Evolutionary conservation across 768 basidiomycete species (phyloP).

Genomic region (Rhizopogon roseolus): DNA sequence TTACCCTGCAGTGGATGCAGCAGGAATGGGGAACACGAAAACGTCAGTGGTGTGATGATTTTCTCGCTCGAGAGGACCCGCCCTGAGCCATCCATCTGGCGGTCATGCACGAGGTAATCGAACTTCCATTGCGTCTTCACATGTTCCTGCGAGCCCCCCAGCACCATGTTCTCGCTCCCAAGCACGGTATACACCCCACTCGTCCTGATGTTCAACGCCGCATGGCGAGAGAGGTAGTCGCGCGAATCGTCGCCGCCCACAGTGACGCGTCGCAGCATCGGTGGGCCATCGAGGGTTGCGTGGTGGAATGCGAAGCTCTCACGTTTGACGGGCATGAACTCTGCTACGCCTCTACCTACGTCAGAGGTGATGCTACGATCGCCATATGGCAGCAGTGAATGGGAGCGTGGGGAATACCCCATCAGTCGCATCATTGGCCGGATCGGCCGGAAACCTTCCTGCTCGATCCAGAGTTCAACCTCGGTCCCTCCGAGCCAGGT

Average conservation of each 20-base stretch:
- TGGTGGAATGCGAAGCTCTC: constrained; percentile 70
- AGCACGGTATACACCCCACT: constrained; percentile 75
- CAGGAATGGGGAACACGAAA: constrained; percentile 64
- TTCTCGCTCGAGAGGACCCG: constrained; percentile 61
- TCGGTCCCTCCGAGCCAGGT: constrained; percentile 50
- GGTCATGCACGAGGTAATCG: constrained; percentile 71
- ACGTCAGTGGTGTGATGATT: constrained; percentile 64
- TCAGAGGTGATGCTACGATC: constrained; percentile 22
- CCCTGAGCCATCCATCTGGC: constrained; percentile 40
- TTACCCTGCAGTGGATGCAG: constrained; percentile 61
- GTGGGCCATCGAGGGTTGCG: constrained; percentile 58
- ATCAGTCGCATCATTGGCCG: constrained; percentile 54
- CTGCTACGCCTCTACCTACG: constrained; percentile 44
- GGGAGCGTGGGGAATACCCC: constrained; percentile 39
- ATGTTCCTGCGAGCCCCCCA: constrained; percentile 19
- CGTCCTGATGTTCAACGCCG: constrained; percentile 58
- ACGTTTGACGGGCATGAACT: constrained; percentile 59
- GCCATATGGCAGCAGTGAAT: constrained; percentile 22
- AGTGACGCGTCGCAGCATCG: constrained; percentile 66
- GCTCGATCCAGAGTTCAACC: constrained; percentile 72
- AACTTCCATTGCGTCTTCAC: constrained; percentile 67
- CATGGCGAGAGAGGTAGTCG: constrained; percentile 77
- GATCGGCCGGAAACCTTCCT: constrained; percentile 74
- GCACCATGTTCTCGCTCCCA: constrained; percentile 49
- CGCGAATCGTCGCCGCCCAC: constrained; percentile 61